A percentile compares a stretch with the other conserved stretches of the same genome.
These are phyloP conservation scores for Porodaedalea pini DNA, from an alignment of 1,284 basidiomycete species.

Conservation along the genomic window DNA sequence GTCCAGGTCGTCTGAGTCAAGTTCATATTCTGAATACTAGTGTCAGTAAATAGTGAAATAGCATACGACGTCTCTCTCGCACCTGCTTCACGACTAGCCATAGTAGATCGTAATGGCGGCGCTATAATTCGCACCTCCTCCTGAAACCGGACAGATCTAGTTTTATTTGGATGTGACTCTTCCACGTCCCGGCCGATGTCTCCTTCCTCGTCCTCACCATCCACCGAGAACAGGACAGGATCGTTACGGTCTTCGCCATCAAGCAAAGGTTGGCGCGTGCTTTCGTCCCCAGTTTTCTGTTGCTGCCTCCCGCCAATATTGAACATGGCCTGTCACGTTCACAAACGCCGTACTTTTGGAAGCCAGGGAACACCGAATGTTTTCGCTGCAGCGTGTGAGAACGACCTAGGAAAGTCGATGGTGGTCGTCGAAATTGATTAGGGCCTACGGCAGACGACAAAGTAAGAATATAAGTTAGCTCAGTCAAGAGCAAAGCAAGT, in stretches of 20 bases:
- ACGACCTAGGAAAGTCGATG: not conserved
- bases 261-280: conserved; percentile 23
- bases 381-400: not conserved
- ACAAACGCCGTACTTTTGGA: not conserved
- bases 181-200: conserved; percentile 23
- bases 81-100: conserved; percentile 74
- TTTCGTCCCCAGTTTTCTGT: conserved; percentile 13
- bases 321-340: conserved; percentile 9
- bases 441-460: too few species aligned
- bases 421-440: too few species aligned
- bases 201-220: conserved; percentile 42
- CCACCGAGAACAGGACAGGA: conserved; percentile 36
- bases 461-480: too few species aligned
- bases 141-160: conserved; percentile 53
- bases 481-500: too few species aligned
- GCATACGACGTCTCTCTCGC: conserved; percentile 33
- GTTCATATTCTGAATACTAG: conserved; percentile 59
- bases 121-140: conserved; percentile 65
- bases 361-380: not conserved
- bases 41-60: conserved; percentile 14
- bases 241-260: conserved; percentile 19
- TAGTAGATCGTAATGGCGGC: conserved; percentile 64
- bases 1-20: conserved; percentile 74
- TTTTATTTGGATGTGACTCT: conserved; percentile 30
- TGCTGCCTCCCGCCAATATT: conserved; percentile 4